Base-by-base conservation (phyloP, 352 stramenopile genomes). In the Globisporangium nodosum region DNA sequence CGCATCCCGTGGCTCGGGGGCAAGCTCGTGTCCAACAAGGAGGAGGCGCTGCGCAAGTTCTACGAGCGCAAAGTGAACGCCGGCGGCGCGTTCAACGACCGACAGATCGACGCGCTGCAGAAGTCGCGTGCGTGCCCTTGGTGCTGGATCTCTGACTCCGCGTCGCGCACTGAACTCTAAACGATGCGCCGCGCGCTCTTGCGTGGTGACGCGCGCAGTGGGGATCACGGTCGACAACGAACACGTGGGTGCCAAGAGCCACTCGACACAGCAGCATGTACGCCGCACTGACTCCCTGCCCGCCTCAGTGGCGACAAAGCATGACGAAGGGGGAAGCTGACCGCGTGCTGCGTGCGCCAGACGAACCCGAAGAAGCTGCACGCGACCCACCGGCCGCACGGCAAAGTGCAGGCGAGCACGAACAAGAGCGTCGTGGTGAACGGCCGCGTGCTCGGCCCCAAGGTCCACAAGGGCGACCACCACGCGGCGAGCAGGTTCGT, bases 11-110 rank as follows among this genome's bases (percentile, higher is more conserved):
- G 85, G 85, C 76, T 76, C 5, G 85, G 85, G 40, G 85, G 85
- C 43, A 92, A 87, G 56, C 87, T 94, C 48, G 74, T 74, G 18
- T 91, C 78, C 49, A 94, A 94, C 63, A 94, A 94, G 66, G 78
- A 83, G 54, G 82, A 93, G 63, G 85, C 85, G 35, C 69, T 94
- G 73, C 81, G 74, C 59, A 94, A 94, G 63, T 94, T 94, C 54
- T 79, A 88, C 56, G 72, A 88, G 68, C 78, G 85, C 60, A 94
- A 94, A 63, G 57, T 87, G 30, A 69, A 58, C 21, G 60, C 66
- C 7, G 72, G 74, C 46, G 71, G 74, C 57, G 59, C 76, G 40
- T 65, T 83, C 48, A 74, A 75, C 59, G 54, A 74, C 27, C 58
- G 70, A 54, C 78, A 90, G 64, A 68, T 81, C 33, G 47, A 76